A percentile compares a stretch with the other conserved stretches of the same genome.
These are phyloP conservation scores for Skeletonema potamos DNA, from an alignment of 108 stramenopile genomes.

Conservation along the genomic window DNA sequence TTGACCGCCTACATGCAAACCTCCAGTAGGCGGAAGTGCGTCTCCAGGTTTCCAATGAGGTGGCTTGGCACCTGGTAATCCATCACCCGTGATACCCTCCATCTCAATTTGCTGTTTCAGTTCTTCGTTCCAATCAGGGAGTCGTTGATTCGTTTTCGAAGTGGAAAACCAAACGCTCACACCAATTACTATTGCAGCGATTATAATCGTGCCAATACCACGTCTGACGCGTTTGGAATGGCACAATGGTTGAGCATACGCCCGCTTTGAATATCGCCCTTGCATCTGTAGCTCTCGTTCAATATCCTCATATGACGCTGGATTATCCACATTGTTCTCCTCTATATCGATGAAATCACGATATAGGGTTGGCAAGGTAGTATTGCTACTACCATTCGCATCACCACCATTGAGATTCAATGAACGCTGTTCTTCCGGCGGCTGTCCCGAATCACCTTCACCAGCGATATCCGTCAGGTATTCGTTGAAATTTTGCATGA, in stretches of 20 bases:
- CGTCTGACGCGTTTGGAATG: constrained; percentile 13
- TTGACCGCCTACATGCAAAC: background rate
- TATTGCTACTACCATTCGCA: background rate
- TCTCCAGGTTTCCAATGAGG: no score
- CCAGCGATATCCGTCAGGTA: background rate
- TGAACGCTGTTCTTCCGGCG: no score
- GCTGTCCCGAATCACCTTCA: background rate
- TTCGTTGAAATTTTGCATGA: background rate
- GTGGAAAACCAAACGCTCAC: constrained; percentile 8
- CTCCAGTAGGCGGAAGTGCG: no score
- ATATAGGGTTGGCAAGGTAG: background rate
- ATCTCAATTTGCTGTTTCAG: background rate
- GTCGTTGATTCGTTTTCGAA: background rate
- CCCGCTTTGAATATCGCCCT: background rate
- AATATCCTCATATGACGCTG: background rate
- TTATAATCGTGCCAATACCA: background rate
- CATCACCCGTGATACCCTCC: background rate
- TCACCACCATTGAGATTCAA: no score
- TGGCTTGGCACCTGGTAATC: background rate
- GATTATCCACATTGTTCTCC: background rate
- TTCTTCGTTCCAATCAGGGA: constrained; percentile 18
- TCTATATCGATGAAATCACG: background rate
- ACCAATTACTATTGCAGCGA: background rate
- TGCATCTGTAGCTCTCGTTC: background rate
- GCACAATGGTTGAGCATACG: background rate